Conservation (phyloP, 495 filamentous ascomycete species). For the Darksidea phi region DNA sequence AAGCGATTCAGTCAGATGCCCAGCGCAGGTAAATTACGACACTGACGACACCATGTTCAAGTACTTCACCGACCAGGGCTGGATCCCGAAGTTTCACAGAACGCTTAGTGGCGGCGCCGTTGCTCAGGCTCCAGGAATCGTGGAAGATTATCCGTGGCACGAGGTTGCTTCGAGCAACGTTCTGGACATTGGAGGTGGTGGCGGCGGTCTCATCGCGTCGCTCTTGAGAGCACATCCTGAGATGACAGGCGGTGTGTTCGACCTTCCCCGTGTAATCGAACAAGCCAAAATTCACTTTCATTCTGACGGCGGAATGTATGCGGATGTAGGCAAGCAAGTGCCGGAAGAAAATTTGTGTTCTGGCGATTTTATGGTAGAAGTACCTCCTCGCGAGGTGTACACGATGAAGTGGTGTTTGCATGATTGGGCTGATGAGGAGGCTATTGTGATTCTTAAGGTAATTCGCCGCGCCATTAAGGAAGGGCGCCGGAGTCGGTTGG, state of each 20-base stretch:
- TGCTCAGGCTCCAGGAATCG: conserved; percentile 41
- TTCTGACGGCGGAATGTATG: conserved; percentile 7
- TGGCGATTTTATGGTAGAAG: conserved; percentile 37
- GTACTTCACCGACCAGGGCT: conserved; percentile 39
- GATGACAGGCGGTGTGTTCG: conserved; percentile 23
- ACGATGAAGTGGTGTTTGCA: conserved; percentile 42
- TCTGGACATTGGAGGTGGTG: conserved; percentile 33
- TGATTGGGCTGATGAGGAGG: conserved; percentile 39
- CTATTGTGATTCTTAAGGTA: conserved; percentile 18
- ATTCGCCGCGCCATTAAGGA: conserved; percentile 21
- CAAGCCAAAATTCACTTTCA: conserved; percentile 16
- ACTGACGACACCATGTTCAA: conserved; percentile 42
- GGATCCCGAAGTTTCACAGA: conserved; percentile 37
- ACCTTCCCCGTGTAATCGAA: conserved; percentile 12
- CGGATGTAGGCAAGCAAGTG: conserved; percentile 12
- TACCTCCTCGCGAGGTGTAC: conserved; percentile 34
- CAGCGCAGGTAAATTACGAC: conserved; percentile 41
- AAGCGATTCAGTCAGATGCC: conserved; percentile 9
- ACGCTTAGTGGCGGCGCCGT: conserved; percentile 40
- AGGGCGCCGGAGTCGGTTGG: conserved; percentile 16
- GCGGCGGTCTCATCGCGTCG: conserved; percentile 23
- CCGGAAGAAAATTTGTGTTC: conserved; percentile 19
- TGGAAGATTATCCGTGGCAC: conserved; percentile 42
- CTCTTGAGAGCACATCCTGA: conserved; percentile 13
- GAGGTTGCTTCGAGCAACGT: conserved; percentile 28